Base-by-base conservation (phyloP, 2,329 filamentous ascomycete genomes). In the Pseudopyricularia javanii region DNA sequence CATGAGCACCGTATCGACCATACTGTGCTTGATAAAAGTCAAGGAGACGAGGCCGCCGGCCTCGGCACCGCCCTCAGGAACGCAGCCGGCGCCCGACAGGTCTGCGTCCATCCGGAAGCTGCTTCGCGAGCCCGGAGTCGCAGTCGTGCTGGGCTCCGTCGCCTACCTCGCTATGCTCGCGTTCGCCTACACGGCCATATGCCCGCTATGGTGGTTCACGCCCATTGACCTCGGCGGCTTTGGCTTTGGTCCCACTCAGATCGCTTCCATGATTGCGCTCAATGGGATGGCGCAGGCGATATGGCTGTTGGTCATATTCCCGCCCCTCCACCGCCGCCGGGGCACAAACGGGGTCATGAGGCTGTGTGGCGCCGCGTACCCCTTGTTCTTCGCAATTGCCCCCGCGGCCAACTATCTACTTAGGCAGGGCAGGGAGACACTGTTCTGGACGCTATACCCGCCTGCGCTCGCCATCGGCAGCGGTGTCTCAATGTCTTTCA, bases 271-370 rank as follows among this genome's bases (percentile, higher is more conserved):
- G 66, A 77, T 91, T 68, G 79, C 74, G 1, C 54, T 83, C 1
- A 77, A 74, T 22, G 88, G 88, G 12, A 67, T 78, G 15, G 74
- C 79, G 4, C 88, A 91, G 63, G 79, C 84, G 1, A 53, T 78
- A 7, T 91, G 86, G 86, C 75, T 88, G 1, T 70, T 91, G 0
- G 56, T 87, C n/a, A 70, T 76, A 34, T 91, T 91, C 61, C 86
- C 86, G 0, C 68, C 73, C 0, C 64, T 91, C 0, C 86, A 91
- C 61, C 50, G 30, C 17, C 70, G 66, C 26, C 76, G 76, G 14
- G 50, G 86, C 9, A 90, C 85, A 7, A 82, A 80, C 24, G 76
- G 74, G 4, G 70, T 91, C 0, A 68, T 91, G 55, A 74, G 75
- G 5, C 57, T 68, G 8, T 86, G 84, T 62, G 75, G 74, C 1